These are phyloP conservation scores for Saccharomycopsis hybrid DNA, from an alignment of 1,139 yeast species.

Conservation along the genomic window DNA sequence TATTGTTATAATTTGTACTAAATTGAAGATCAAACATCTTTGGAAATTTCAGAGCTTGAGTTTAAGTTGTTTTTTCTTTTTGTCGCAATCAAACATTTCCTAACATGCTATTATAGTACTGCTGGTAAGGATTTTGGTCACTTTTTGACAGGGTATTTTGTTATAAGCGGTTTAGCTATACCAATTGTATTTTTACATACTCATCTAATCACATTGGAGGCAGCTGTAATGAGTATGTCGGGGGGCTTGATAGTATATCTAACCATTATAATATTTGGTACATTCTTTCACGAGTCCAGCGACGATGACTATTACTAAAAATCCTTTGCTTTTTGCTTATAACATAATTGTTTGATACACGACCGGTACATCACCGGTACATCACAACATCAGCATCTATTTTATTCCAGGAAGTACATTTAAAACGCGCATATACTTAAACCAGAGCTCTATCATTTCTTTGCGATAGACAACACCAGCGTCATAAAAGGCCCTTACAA, in stretches of 20 bases:
- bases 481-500: too few relatives aligned
- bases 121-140: conserved; percentile 54
- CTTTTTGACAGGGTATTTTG: conserved; percentile 57
- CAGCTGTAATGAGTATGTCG: conserved; percentile 56
- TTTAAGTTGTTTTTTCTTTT: background rate
- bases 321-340: background rate
- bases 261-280: conserved; percentile 61
- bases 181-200: conserved; percentile 64
- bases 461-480: too few relatives aligned
- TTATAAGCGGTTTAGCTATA: conserved; percentile 61
- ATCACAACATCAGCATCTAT: too few relatives aligned
- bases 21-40: background rate
- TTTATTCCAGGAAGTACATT: too few relatives aligned
- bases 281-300: conserved; percentile 59
- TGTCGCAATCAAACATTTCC: background rate
- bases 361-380: too few relatives aligned
- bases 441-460: too few relatives aligned
- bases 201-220: conserved; percentile 47
- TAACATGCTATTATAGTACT: conserved; percentile 28
- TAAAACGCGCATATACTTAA: too few relatives aligned
- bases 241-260: conserved; percentile 72
- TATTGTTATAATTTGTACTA: background rate
- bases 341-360: background rate
- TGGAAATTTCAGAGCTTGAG: too few relatives aligned
- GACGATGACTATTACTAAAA: conserved; percentile 34